Conservation (phyloP, 2,329 filamentous ascomycete genomes). For the Penicillium sclerotiorum region DNA sequence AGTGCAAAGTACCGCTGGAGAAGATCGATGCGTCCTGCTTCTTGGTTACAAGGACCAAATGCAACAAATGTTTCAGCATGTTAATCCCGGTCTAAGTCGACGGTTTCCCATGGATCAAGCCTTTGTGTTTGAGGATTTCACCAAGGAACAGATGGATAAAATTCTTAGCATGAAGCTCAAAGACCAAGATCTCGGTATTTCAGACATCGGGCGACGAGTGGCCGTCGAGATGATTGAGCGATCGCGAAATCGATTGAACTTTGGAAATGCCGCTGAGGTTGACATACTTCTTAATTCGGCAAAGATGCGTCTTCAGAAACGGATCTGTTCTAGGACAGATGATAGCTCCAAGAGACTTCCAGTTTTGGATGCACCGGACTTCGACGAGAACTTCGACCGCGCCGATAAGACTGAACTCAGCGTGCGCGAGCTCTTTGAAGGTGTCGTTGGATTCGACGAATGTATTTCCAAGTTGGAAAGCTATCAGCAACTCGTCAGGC, state of each 20-base stretch:
- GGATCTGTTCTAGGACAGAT: constrained; percentile 33
- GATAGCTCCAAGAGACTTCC: constrained; percentile 17
- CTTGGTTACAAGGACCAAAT: constrained; percentile 72
- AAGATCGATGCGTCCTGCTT: constrained; percentile 72
- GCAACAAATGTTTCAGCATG: constrained; percentile 71
- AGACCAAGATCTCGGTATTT: constrained; percentile 56
- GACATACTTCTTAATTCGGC: constrained; percentile 66
- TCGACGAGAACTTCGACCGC: constrained; percentile 63
- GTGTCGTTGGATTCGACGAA: constrained; percentile 60
- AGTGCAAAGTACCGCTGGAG: constrained; percentile 68
- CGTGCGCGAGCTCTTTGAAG: constrained; percentile 58
- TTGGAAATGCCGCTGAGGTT: constrained; percentile 74
- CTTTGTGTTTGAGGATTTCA: constrained; percentile 72
- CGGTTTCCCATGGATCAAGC: constrained; percentile 66
- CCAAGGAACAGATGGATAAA: constrained; percentile 56
- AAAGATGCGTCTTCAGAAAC: constrained; percentile 55
- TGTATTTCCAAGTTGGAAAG: constrained; percentile 57
- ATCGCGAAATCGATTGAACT: constrained; percentile 65
- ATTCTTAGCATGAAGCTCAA: constrained; percentile 68
- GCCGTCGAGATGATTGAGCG: constrained; percentile 64
- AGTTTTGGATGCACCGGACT: constrained; percentile 45
- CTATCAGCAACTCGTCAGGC: constrained; percentile 57
- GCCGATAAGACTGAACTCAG: constrained; percentile 52
- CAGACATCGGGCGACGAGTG: constrained; percentile 54
- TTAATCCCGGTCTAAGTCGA: constrained; percentile 69